Evolutionary conservation across 495 filamentous ascomycete genomes (phyloP).

Genomic region (Polyplosphaeria fusca): DNA sequence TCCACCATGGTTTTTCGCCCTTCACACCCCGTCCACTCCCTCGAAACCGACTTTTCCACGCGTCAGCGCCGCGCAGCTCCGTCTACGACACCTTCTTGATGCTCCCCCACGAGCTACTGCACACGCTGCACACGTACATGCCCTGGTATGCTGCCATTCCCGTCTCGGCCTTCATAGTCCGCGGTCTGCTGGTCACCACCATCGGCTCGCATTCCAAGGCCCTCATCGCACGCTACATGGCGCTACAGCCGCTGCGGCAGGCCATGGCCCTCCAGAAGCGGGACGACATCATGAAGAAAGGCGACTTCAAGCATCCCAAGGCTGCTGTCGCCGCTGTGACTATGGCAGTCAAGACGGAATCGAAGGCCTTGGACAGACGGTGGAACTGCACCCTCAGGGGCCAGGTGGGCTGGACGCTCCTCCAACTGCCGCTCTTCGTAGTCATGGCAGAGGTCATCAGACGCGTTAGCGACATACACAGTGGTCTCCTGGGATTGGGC

Average conservation of each 20-base stretch:
- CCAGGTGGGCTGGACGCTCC: constrained; percentile 26
- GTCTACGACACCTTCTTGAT: constrained; percentile 7
- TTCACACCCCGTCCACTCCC: not conserved
- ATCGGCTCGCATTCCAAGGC: constrained; percentile 1
- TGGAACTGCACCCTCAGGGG: constrained; percentile 19
- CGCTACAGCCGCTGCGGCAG: constrained; percentile 33
- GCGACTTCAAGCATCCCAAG: constrained; percentile 51
- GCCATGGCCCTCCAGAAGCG: constrained; percentile 33
- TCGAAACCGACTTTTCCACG: constrained; percentile 25
- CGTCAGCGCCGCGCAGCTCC: constrained; percentile 14
- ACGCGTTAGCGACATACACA: constrained; percentile 56
- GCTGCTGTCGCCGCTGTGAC: not conserved
- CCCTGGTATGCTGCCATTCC: constrained; percentile 30
- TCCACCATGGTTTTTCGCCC: not conserved
- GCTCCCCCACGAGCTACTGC: constrained; percentile 15
- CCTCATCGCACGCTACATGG: constrained; percentile 8
- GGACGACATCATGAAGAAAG: constrained; percentile 32
- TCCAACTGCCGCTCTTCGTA: constrained; percentile 68
- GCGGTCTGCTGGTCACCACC: constrained; percentile 11
- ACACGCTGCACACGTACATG: constrained; percentile 15
- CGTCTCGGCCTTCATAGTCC: constrained; percentile 23
- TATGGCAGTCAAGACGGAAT: not conserved
- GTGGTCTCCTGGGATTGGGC: constrained; percentile 51
- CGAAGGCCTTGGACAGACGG: constrained; percentile 30
- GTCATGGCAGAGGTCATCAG: constrained; percentile 64